Evolutionary conservation across 2,329 filamentous ascomycete genomes (phyloP).

Genomic region (Cladophialophora immunda): DNA sequence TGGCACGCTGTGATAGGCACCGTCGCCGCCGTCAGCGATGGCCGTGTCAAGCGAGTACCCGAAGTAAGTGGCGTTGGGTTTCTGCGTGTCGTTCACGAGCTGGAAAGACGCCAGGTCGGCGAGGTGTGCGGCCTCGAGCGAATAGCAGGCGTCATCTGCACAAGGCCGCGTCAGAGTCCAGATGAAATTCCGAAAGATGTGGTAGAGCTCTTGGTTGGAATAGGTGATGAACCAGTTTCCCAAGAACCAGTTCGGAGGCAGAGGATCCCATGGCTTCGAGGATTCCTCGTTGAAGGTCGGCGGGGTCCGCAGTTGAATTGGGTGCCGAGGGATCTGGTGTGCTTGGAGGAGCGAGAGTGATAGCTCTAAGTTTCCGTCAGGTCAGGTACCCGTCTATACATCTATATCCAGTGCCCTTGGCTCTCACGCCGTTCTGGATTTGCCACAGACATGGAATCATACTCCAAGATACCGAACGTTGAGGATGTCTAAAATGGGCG

Average conservation of each 20-base stretch:
- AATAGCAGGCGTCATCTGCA: constrained; percentile 1
- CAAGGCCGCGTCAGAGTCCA: constrained; percentile 18
- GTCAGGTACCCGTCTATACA: neutral
- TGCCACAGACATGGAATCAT: neutral
- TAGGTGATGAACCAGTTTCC: constrained; percentile 22
- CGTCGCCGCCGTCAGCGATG: neutral
- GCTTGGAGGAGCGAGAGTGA: constrained; percentile 8
- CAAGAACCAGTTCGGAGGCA: constrained; percentile 13
- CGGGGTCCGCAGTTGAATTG: constrained; percentile 10
- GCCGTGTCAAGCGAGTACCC: constrained; percentile 14
- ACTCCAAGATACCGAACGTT: neutral
- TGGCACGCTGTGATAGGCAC: constrained; percentile 16
- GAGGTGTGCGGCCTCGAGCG: constrained; percentile 6
- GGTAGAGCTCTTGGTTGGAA: constrained; percentile 19
- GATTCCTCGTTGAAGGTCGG: constrained; percentile 3
- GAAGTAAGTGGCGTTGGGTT: constrained; percentile 17
- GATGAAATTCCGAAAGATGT: constrained; percentile 22
- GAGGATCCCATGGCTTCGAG: constrained; percentile 3
- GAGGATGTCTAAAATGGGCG: neutral
- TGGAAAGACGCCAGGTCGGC: constrained; percentile 15
- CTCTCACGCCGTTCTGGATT: neutral
- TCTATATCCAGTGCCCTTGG: neutral
- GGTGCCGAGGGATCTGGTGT: constrained; percentile 3
- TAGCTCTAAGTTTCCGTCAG: neutral
- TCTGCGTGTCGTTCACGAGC: constrained; percentile 15